These are phyloP conservation scores for Anisogramma anomala DNA, from an alignment of 2,329 filamentous ascomycete species.

Conservation along the genomic window DNA sequence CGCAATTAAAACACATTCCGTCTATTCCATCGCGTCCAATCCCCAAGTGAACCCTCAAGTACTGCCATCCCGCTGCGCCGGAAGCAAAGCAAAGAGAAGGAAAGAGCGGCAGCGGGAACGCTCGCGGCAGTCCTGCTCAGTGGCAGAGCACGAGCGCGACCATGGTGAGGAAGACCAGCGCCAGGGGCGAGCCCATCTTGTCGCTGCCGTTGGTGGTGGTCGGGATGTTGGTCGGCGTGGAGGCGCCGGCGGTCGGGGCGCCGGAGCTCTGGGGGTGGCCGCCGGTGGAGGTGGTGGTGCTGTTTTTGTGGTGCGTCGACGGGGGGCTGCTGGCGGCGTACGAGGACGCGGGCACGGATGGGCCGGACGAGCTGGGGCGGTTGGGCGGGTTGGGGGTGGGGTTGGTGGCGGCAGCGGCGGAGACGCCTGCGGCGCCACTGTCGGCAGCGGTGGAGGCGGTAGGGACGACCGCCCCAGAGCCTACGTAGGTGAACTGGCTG, in stretches of 20 bases:
- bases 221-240: conserved; percentile 18
- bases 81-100: neutral
- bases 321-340: conserved; percentile 8
- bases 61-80: neutral
- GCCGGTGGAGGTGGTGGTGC: conserved; percentile 15
- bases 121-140: conserved; percentile 18
- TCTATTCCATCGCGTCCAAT: neutral
- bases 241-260: conserved; percentile 14
- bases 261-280: conserved; percentile 9
- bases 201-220: conserved; percentile 26
- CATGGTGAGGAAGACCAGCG: conserved; percentile 28
- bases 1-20: conserved; percentile 2
- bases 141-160: conserved; percentile 32
- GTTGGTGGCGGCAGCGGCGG: conserved; percentile 12
- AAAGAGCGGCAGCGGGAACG: neutral
- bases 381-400: too few species aligned
- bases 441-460: conserved; percentile 11
- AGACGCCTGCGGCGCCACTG: conserved; percentile 12
- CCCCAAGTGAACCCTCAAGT: neutral
- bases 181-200: conserved; percentile 29
- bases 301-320: conserved; percentile 5
- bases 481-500: conserved; percentile 25
- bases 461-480: conserved; percentile 17
- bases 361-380: too few species aligned
- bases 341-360: too few species aligned